Percentiles rank a stretch among this genome's conserved stretches.
Conservation (phyloP, 2,329 filamentous ascomycete genomes). For the Bimuria novae-zelandiae region DNA sequence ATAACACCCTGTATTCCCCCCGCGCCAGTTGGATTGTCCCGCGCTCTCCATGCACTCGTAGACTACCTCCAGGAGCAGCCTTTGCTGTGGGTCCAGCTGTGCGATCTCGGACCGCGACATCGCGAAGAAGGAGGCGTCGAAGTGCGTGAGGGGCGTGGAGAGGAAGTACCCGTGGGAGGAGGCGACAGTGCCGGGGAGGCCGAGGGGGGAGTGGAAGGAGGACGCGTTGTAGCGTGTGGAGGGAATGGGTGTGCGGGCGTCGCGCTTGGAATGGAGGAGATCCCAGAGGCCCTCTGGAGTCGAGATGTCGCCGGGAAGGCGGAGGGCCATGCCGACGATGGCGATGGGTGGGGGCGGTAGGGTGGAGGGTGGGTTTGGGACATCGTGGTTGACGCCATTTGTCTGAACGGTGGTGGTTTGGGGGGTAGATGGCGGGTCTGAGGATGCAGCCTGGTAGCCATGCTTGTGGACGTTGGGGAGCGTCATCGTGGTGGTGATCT, state of each 20-base stretch:
- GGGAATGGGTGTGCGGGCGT: background rate
- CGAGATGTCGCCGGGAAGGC: background rate
- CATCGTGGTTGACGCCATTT: too few relatives aligned
- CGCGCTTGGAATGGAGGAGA: background rate
- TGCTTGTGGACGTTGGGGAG: too few relatives aligned
- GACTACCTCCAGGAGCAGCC: slow-evolving; percentile 30
- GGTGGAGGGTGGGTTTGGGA: too few relatives aligned
- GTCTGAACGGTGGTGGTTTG: too few relatives aligned
- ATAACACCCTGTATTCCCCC: slow-evolving; percentile 38
- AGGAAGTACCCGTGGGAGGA: slow-evolving; percentile 28
- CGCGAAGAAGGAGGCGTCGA: slow-evolving; percentile 24
- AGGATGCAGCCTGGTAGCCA: too few relatives aligned
- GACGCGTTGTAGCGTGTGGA: background rate
- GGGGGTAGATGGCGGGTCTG: too few relatives aligned
- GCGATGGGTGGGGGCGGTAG: background rate
- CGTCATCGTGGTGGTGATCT: too few relatives aligned
- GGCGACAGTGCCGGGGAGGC: background rate
- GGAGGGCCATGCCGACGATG: background rate
- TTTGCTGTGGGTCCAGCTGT: slow-evolving; percentile 29
- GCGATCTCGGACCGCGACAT: slow-evolving; percentile 16
- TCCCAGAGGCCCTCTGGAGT: background rate
- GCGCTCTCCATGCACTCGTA: slow-evolving; percentile 45
- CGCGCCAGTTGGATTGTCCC: slow-evolving; percentile 27
- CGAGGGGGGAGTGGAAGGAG: background rate
- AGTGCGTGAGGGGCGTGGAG: background rate